phyloP scores from a whole-genome alignment of 2,329 filamentous ascomycete genomes.

The Aureobasidium sp. region DNA sequence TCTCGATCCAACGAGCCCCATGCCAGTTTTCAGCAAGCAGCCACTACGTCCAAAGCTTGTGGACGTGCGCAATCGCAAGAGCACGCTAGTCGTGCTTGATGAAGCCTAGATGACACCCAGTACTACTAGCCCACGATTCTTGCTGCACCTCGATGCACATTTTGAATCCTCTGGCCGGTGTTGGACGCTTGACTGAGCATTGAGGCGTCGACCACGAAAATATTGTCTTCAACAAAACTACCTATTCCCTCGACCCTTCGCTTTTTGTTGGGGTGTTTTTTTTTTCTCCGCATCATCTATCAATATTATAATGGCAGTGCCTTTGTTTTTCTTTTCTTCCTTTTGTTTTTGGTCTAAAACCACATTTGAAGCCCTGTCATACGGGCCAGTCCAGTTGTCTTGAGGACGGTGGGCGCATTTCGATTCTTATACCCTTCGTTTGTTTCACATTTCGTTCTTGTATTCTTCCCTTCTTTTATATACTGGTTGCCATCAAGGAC shows the following conservation, averaged over 20 bases:
- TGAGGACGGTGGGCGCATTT: not conserved
- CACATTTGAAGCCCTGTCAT: not conserved
- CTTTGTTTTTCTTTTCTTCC: not conserved
- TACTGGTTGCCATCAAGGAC: no score
- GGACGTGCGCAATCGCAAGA: constrained; percentile 28
- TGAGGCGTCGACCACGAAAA: not conserved
- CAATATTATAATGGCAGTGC: constrained; percentile 7
- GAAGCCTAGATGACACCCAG: constrained; percentile 11
- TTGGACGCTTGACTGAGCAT: not conserved
- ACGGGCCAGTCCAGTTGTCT: not conserved
- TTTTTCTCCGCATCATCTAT: not conserved
- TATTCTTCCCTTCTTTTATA: not conserved
- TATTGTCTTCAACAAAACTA: not conserved
- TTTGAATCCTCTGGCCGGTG: not conserved
- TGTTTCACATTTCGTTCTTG: not conserved
- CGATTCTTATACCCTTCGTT: constrained; percentile 12
- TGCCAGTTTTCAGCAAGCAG: constrained; percentile 22
- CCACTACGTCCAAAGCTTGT: constrained; percentile 27
- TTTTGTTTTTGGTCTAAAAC: not conserved
- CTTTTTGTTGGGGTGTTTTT: not conserved
- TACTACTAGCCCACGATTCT: not conserved
- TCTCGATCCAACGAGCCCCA: not conserved
- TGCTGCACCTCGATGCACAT: no score
- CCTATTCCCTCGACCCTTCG: not conserved
- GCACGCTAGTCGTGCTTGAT: constrained; percentile 26